A percentile compares a stretch with the other conserved stretches of the same genome.
Evolutionary conservation across 73 alveolate species (phyloP).

Genomic region (Paraurostyla sp.): DNA sequence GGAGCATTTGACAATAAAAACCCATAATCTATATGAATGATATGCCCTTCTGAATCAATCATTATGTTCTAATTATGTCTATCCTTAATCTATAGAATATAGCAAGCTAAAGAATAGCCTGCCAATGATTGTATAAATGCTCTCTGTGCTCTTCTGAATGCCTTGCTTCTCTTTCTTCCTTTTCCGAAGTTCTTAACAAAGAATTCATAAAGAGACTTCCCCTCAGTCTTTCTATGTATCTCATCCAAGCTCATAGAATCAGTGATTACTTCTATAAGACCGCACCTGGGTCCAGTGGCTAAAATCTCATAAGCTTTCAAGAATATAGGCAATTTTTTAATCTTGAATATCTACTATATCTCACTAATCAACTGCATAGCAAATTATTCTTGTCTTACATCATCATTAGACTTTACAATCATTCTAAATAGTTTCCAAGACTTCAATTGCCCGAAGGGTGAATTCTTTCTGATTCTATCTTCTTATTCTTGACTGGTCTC

Average conservation of each 20-base stretch:
- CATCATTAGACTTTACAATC: constrained; percentile 90
- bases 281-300: constrained; percentile 81
- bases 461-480: constrained; percentile 83
- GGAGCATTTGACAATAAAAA: constrained; percentile 95
- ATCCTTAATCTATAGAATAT: constrained; percentile 94
- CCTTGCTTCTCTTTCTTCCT: constrained; percentile 11
- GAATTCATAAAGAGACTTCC: constrained; percentile 39
- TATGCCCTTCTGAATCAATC: constrained; percentile 95
- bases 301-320: constrained; percentile 76
- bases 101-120: constrained; percentile 94
- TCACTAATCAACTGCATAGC: constrained; percentile 92
- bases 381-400: constrained; percentile 90
- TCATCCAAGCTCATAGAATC: constrained; percentile 73
- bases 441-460: constrained; percentile 88
- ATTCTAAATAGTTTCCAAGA: constrained; percentile 81
- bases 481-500: constrained; percentile 82
- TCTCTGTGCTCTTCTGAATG: constrained; percentile 82
- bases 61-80: constrained; percentile 98
- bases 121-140: constrained; percentile 86
- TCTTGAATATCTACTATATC: constrained; percentile 83
- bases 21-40: constrained; percentile 98
- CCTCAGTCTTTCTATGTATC: constrained; percentile 68
- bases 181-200: constrained; percentile 50
- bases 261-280: constrained; percentile 69
- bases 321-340: constrained; percentile 79